Evolutionary conservation across 164 flowering plant genomes (phyloP).

Genomic region (Vitis labrusca): DNA sequence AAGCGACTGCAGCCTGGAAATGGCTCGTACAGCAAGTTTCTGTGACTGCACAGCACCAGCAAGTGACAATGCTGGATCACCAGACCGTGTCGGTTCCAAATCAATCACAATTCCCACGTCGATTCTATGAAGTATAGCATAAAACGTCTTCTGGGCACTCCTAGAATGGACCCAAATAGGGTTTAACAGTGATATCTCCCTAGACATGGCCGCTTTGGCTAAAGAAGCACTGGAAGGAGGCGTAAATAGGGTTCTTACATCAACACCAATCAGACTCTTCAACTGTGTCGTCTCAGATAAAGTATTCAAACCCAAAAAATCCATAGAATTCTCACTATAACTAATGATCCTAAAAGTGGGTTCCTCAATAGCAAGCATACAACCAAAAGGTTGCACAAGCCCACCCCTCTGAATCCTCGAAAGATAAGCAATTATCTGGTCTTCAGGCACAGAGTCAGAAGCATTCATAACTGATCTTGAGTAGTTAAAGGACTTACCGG

Average conservation of each 20-base stretch:
- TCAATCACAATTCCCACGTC: conserved; percentile 72
- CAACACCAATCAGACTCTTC: conserved; percentile 55
- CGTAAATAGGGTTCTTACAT: conserved; percentile 60
- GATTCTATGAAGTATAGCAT: conserved; percentile 71
- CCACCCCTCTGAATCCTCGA: conserved; percentile 77
- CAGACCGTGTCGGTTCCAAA: conserved; percentile 59
- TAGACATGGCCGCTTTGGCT: conserved; percentile 45
- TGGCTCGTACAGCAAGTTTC: conserved; percentile 69
- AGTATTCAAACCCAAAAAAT: conserved; percentile 33
- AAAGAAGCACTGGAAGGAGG: conserved; percentile 48
- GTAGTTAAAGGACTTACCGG: conserved; percentile 65
- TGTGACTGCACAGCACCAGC: conserved; percentile 72
- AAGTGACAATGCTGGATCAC: conserved; percentile 49
- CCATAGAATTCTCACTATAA: conserved; percentile 67
- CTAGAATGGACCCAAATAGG: conserved; percentile 64
- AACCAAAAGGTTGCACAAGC: conserved; percentile 73
- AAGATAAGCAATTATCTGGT: conserved; percentile 56
- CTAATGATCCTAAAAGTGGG: conserved; percentile 54
- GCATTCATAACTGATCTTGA: conserved; percentile 37
- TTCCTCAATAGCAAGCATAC: conserved; percentile 72
- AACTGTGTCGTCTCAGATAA: conserved; percentile 8
- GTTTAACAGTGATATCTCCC: conserved; percentile 62
- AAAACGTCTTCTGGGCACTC: conserved; percentile 52
- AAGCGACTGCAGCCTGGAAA: conserved; percentile 67
- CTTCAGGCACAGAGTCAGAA: conserved; percentile 41